These are phyloP conservation scores for Colletotrichum caudatum DNA, from an alignment of 2,329 filamentous ascomycete genomes.

Conservation along the genomic window DNA sequence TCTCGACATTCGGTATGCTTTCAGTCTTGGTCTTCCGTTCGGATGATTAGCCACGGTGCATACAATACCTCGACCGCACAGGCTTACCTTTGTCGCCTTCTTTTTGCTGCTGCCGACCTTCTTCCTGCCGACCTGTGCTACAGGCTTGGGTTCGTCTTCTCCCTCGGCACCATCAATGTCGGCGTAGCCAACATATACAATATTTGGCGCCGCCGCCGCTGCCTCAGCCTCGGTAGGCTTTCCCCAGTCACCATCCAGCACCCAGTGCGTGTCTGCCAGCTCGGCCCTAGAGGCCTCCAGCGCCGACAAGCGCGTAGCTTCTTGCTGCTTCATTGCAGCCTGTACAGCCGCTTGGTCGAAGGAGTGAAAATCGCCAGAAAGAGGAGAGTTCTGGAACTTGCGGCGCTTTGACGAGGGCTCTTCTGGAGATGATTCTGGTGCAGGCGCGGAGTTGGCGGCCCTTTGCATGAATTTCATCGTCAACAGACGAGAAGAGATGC, in stretches of 20 bases:
- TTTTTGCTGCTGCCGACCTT: slow-evolving; percentile 51
- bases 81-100: slow-evolving; percentile 47
- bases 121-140: slow-evolving; percentile 51
- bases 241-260: slow-evolving; percentile 65
- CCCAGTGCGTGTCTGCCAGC: slow-evolving; percentile 80
- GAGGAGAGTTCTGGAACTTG: slow-evolving; percentile 58
- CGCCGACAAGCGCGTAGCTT: slow-evolving; percentile 71
- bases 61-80: too few relatives aligned
- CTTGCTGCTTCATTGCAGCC: slow-evolving; percentile 74
- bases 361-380: slow-evolving; percentile 54
- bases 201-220: slow-evolving; percentile 58
- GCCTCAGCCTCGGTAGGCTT: slow-evolving; percentile 27
- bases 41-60: slow-evolving; percentile 24
- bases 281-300: slow-evolving; percentile 72
- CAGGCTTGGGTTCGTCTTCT: slow-evolving; percentile 50
- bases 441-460: slow-evolving; percentile 72
- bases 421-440: slow-evolving; percentile 58
- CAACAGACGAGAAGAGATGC: slow-evolving; percentile 87
- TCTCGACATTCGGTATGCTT: slow-evolving; percentile 39
- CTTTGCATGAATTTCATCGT: slow-evolving; percentile 99
- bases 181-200: slow-evolving; percentile 70
- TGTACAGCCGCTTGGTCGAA: slow-evolving; percentile 71
- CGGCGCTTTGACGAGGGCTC: slow-evolving; percentile 72
- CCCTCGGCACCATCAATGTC: slow-evolving; percentile 58
- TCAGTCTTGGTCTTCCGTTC: slow-evolving; percentile 40